Conservation (phyloP, 139 green algal genomes). For the Coelastrella sp. region DNA sequence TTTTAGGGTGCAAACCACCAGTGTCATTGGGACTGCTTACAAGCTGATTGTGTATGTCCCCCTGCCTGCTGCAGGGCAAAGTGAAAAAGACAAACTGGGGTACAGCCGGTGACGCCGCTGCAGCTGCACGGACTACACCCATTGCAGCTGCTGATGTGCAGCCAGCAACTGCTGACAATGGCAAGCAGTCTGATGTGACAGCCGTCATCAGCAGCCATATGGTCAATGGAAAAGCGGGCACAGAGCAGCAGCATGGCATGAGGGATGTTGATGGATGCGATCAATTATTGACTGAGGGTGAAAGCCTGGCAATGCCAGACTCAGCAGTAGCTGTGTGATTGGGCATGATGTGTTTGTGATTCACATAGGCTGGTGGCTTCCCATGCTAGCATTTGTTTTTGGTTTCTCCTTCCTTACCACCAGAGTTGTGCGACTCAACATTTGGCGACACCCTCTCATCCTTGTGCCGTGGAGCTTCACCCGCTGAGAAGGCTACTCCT, state of each 20-base stretch:
- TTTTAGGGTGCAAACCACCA: too few species aligned
- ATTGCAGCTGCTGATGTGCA: not conserved
- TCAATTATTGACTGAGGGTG: not conserved
- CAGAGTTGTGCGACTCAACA: too few species aligned
- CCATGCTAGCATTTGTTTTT: too few species aligned
- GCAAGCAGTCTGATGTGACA: not conserved
- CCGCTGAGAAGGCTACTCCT: too few species aligned
- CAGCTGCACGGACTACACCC: not conserved
- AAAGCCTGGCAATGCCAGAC: not conserved
- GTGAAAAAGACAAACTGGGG: slow-evolving; percentile 1
- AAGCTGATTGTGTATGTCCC: too few species aligned
- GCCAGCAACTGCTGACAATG: too few species aligned
- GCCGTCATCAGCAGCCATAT: not conserved
- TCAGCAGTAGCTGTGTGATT: not conserved
- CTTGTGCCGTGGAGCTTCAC: too few species aligned
- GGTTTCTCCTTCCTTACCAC: too few species aligned
- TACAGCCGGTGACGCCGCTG: not conserved
- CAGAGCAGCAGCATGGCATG: not conserved
- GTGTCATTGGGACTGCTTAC: too few species aligned
- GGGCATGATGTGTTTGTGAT: not conserved
- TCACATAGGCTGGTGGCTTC: too few species aligned
- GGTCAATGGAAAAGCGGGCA: not conserved
- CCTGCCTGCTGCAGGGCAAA: not conserved
- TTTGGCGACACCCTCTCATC: too few species aligned
- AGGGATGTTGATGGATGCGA: not conserved